Evolutionary conservation across 2,329 filamentous ascomycete species (phyloP), one percentile per base, ranked within the genome.

Genomic region (Plenodomus biglobosus): DNA sequence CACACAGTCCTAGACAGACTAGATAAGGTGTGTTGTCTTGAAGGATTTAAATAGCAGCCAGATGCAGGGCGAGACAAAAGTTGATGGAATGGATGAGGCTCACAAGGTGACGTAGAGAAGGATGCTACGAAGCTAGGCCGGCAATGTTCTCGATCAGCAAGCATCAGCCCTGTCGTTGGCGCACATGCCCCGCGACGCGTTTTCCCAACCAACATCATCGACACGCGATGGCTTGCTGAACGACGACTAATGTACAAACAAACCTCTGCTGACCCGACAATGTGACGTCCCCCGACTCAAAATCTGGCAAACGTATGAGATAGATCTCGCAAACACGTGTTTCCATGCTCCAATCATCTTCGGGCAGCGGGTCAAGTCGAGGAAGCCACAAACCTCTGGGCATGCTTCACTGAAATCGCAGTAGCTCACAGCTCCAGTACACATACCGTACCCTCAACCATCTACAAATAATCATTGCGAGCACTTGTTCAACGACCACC

Each of bases 81-180:
- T 30, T 27, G 42, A 37, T 35, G 42, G 17, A 19, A 44, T 50
- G 42, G 21, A 42, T 46, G 48, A 51, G 42, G 38, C 47, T 56
- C 48, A 52, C 50, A 50, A 11, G 54, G 53, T 58, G 61, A 59
- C 58, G 58, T 61, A 58, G 58, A 50, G 40, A 46, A 22, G 24
- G 38, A n/a, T 17, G 42, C 7, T 32, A 11, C 27, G 15, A 24
- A 32, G 27, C 39, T 35, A 44, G 38, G 37, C 40, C 24, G 36
- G 32, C 42, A 51, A 35, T 44, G 40, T 44, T 13, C 41, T 57
- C 52, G 52, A 27, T 35, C 13, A 16, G 11, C 36, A 35, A 39
- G 20, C 18, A 10, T n/a, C 22, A 46, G 38, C 43, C 48, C 38
- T 40, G 46, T 22, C 17, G 32, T 44, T 18, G 38, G 46, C n/a